Base-by-base conservation (phyloP, 129 eudicot species). In the Rutidosis leptorrhynchoides region DNA sequence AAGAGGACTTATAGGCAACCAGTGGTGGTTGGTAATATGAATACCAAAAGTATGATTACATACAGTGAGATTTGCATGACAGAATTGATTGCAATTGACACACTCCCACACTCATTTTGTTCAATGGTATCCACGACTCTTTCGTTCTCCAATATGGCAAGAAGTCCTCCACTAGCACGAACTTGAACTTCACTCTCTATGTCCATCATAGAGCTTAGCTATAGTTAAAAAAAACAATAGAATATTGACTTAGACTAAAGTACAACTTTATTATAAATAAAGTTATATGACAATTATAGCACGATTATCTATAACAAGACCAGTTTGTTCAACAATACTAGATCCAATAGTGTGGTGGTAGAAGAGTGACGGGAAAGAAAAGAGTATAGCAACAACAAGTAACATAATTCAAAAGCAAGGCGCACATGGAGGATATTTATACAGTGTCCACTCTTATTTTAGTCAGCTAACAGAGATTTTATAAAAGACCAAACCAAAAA, bases 121-220 rank as follows among this genome's bases (percentile, higher is more conserved):
- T 94, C 95, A 77, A 83, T 82, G 57, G 95, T 81, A 77, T 94
- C 95, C 73, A 94, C 79, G 14, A 86, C 80, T 71, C 93, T 82
- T 78, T 89, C 99, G 52, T 73, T 89, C 85, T 94, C 99, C 76
- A 89, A 65, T 65, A 94, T 83, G 64, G 97, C 99, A 33, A 94
- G 90, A 84, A 94, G 99, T 45, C 99, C 97, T 69, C 99, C 99
- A 77, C 95, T 82, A 22, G 84, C 95, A 79, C 97, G 95, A 70
- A 94, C 97, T 88, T 94, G 99, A 75, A 94, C 86, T 45, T 94
- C 99, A 86, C 99, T 94, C 76, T 76, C 86, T 23, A 81, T 64
- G 51, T 94, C 99, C 96, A 94, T 84, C 99, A 89, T 84, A 49
- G 97, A 89, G 76, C 85, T 86, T 57, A 94, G 90, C 99, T 94